These are phyloP conservation scores for Cornus florida DNA, from an alignment of 148 eudicot genomes.

Conservation along the genomic window DNA sequence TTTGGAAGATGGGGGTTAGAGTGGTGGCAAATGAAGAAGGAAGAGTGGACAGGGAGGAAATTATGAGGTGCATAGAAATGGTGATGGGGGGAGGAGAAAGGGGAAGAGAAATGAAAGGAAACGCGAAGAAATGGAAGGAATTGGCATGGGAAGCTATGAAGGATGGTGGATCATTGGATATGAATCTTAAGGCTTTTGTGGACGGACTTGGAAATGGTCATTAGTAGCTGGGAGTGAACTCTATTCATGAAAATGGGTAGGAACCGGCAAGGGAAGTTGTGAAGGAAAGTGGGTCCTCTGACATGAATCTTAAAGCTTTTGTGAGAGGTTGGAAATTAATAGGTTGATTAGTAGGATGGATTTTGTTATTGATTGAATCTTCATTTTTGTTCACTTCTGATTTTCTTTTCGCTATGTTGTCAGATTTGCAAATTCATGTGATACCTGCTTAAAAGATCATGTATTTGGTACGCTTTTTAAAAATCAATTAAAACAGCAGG, in stretches of 20 bases:
- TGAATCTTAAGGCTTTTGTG: conserved; percentile 5
- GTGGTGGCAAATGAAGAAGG: conserved; percentile 10
- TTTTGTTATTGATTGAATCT: too few species aligned
- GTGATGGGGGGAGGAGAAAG: conserved; percentile 21
- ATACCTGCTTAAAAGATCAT: too few species aligned
- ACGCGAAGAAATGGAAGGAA: conserved; percentile 20
- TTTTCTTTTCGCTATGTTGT: too few species aligned
- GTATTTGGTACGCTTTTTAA: too few species aligned
- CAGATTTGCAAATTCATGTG: too few species aligned
- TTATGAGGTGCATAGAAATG: conserved; percentile 26
- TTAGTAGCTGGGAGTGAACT: too few species aligned
- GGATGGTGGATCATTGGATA: conserved; percentile 23
- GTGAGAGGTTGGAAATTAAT: too few species aligned
- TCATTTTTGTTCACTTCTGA: too few species aligned
- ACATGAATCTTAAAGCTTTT: background rate
- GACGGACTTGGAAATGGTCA: background rate
- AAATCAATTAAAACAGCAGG: too few species aligned
- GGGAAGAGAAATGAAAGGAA: conserved; percentile 23
- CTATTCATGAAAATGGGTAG: background rate
- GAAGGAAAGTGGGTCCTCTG: conserved; percentile 18
- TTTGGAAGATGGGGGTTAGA: conserved; percentile 28
- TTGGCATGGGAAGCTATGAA: conserved; percentile 21
- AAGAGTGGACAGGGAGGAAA: conserved; percentile 24
- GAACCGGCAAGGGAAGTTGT: conserved; percentile 20
- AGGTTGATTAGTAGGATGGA: too few species aligned